phyloP scores from a whole-genome alignment of 2,329 filamentous ascomycete species.

The Diaporthe vexans region DNA sequence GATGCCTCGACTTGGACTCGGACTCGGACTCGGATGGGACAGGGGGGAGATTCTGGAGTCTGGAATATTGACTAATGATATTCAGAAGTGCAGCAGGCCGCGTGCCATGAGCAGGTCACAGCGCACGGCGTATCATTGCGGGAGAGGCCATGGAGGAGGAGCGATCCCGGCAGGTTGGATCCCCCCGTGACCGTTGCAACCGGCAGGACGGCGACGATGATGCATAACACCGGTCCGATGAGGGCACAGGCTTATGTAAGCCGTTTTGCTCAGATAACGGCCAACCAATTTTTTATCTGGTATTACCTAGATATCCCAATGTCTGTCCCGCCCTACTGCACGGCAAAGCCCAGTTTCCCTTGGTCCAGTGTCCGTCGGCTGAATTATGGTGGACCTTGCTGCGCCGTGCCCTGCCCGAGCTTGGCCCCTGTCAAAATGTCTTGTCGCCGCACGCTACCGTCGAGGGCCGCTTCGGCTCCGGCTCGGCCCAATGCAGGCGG shows the following conservation, averaged over 20 bases:
- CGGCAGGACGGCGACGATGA: constrained; percentile 30
- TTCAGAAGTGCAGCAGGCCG: neutral
- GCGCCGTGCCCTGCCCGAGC: no score
- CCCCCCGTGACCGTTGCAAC: constrained; percentile 21
- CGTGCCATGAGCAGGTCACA: constrained; percentile 7
- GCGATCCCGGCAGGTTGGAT: constrained; percentile 25
- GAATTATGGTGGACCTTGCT: no score
- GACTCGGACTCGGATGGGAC: neutral
- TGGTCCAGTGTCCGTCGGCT: no score
- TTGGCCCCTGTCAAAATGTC: constrained; percentile 2
- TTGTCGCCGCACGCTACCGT: constrained; percentile 9
- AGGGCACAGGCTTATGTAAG: constrained; percentile 12
- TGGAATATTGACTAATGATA: neutral
- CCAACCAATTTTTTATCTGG: no score
- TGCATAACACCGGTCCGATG: constrained; percentile 30
- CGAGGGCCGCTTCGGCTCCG: constrained; percentile 24
- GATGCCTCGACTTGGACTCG: neutral
- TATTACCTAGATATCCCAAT: no score
- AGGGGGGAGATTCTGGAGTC: neutral
- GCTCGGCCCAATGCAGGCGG: constrained; percentile 30
- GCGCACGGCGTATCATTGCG: neutral
- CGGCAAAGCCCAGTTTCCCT: no score
- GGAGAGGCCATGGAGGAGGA: neutral
- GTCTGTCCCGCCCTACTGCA: neutral
- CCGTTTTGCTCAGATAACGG: neutral